Base-by-base conservation (phyloP, 192 early-diverging fungal species). In the Dissophora ornata region DNA sequence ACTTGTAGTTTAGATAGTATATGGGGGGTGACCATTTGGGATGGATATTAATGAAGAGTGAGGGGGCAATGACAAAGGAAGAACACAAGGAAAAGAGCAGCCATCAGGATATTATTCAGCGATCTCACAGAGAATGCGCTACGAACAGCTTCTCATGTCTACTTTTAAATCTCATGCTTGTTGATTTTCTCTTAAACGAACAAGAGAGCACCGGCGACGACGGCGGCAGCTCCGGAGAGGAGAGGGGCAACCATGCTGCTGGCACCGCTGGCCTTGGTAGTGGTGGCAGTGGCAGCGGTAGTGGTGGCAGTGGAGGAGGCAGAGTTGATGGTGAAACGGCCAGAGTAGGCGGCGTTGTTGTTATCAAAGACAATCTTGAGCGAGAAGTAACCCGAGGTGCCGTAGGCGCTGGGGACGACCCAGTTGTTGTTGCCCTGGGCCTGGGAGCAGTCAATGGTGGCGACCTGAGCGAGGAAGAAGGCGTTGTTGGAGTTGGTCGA, bases 391-490 rank as follows among this genome's bases (percentile, higher is more conserved):
- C 25, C 52, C n/a, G 8, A 19, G 22, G 36, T 26, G 34, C 26
- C 24, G 33, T 29, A 52, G 4, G 32, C 11, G 30, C 15, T 25
- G 4, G 71, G 71, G 25, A 60, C 44, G n/a, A 21, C 38, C 71
- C 71, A 75, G 28, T 45, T 3, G 10, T 9, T 5, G 61, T 75
- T 66, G 29, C 63, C 71, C 40, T 26, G 12, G 57, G 21, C 5
- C 41, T 45, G n/a, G 54, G 62, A 32, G 71, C 71, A 75, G 57
- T 75, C 63, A 41, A 75, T 58, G 19, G 41, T 61, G 19, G 49
- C 32, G 44, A 75, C 32, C 1, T 30, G 32, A 0, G 15, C 21
- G 15, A 67, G 34, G 57, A 26, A 66, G 46, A 30, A 50, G 16
- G 57, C 49, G 42, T 44, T 38, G 25, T 24, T 25, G 19, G 57